phyloP scores from a whole-genome alignment of 2,329 filamentous ascomycete species.

The Acephala macrosclerotiorum region DNA sequence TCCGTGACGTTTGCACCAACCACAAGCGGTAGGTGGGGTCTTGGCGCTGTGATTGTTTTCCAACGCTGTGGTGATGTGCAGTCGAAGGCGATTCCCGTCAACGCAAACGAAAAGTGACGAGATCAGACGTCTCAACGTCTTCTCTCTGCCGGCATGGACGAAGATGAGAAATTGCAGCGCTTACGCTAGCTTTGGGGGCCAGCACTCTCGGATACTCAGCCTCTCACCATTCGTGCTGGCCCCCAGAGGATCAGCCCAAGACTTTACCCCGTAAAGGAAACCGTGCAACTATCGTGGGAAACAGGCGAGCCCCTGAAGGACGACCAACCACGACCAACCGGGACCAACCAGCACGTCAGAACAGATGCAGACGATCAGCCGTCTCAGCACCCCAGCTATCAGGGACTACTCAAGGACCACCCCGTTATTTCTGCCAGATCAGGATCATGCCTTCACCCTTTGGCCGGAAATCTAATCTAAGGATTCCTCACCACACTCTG shows the following conservation, averaged over 20 bases:
- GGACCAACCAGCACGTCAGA: conserved; percentile 5
- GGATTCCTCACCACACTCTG: too few species aligned
- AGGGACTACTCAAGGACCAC: not conserved
- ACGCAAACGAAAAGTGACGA: not conserved
- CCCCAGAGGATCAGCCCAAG: not conserved
- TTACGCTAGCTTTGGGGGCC: not conserved
- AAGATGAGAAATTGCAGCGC: conserved; percentile 11
- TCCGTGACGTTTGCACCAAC: not conserved
- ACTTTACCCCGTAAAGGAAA: conserved; percentile 25
- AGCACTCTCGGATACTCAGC: not conserved
- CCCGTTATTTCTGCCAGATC: conserved; percentile 21
- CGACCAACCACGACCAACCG: not conserved
- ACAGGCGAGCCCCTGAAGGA: conserved; percentile 3
- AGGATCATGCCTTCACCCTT: conserved; percentile 31
- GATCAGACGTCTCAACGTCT: not conserved
- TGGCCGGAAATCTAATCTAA: conserved; percentile 22
- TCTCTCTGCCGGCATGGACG: not conserved
- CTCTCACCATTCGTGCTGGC: not conserved
- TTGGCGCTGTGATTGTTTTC: conserved; percentile 3
- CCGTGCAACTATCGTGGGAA: conserved; percentile 27
- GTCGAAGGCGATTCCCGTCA: not conserved
- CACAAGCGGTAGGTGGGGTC: conserved; percentile 12
- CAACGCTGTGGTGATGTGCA: conserved; percentile 3
- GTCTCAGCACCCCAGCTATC: conserved; percentile 23
- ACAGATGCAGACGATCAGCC: conserved; percentile 17